A percentile compares a stretch with the other conserved stretches of the same genome.
These are phyloP conservation scores for Trichoderma sp. DNA, from an alignment of 2,329 filamentous ascomycete genomes.

Conservation along the genomic window DNA sequence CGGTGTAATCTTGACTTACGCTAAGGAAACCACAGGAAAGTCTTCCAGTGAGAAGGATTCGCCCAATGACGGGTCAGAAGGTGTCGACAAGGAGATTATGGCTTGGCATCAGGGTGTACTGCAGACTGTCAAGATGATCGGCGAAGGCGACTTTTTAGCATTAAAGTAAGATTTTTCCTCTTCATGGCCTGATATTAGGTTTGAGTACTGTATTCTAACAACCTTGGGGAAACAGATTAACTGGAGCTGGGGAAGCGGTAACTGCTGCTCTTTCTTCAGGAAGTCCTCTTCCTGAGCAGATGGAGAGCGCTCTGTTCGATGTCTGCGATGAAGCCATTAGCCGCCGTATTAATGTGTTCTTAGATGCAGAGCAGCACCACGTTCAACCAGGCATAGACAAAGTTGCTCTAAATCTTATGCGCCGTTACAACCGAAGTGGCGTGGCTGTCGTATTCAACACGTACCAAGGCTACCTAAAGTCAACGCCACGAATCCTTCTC, in stretches of 20 bases:
- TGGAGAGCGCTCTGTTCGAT: slow-evolving; percentile 48
- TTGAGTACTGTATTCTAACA: slow-evolving; percentile 36
- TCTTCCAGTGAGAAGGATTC: slow-evolving; percentile 29
- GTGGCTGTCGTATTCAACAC: slow-evolving; percentile 51
- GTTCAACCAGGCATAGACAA: slow-evolving; percentile 47
- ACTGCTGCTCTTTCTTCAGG: slow-evolving; percentile 44
- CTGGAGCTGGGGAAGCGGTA: slow-evolving; percentile 48
- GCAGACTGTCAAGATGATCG: slow-evolving; percentile 40
- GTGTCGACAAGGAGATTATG: slow-evolving; percentile 39
- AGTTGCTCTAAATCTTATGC: slow-evolving; percentile 43
- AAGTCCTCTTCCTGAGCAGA: slow-evolving; percentile 45
- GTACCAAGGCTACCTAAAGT: slow-evolving; percentile 61
- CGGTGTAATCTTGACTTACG: slow-evolving; percentile 62
- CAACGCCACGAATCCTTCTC: slow-evolving; percentile 47
- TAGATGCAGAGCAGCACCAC: slow-evolving; percentile 52
- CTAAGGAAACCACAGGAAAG: slow-evolving; percentile 49
- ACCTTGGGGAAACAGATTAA: slow-evolving; percentile 31
- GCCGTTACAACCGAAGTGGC: slow-evolving; percentile 46
- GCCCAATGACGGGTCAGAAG: background rate
- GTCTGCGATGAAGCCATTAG: slow-evolving; percentile 44
- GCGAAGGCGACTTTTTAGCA: slow-evolving; percentile 43
- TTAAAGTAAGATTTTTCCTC: slow-evolving; percentile 42
- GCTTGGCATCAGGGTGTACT: slow-evolving; percentile 42
- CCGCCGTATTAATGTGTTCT: slow-evolving; percentile 45
- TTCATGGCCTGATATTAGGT: no score